These are phyloP conservation scores for Acanthamoeba royreba DNA, from an alignment of 208 protist genomes.

Conservation along the genomic window DNA sequence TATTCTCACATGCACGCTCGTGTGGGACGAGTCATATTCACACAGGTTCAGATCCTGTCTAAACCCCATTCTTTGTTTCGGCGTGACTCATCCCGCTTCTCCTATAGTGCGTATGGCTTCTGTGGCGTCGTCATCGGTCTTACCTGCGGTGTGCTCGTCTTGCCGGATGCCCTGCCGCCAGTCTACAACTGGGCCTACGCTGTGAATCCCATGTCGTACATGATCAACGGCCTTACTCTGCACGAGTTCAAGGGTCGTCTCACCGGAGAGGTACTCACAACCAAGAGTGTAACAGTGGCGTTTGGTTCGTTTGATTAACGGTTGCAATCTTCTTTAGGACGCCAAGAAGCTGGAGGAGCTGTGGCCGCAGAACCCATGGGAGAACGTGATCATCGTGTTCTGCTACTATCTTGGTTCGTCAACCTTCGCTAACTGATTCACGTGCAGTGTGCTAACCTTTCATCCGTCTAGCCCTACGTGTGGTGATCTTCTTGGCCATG, in stretches of 20 bases:
- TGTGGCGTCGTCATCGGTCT: constrained; percentile 8
- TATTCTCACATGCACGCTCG: constrained; percentile 10
- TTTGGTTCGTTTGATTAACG: not conserved
- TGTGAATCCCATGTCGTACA: constrained; percentile 37
- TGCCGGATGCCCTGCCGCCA: constrained; percentile 4
- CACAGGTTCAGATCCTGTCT: constrained; percentile 13
- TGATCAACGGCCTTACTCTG: constrained; percentile 44
- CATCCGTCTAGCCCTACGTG: not conserved
- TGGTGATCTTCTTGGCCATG: constrained; percentile 7
- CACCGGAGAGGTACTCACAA: not conserved
- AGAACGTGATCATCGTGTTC: constrained; percentile 40
- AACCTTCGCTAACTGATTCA: too few species aligned
- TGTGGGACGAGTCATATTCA: constrained; percentile 36
- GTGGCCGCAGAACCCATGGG: constrained; percentile 43
- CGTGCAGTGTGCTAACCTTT: not conserved
- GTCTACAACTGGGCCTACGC: constrained; percentile 21
- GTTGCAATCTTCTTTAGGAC: not conserved
- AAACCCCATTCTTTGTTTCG: not conserved
- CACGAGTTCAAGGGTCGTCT: constrained; percentile 45
- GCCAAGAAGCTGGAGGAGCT: not conserved
- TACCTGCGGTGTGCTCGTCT: constrained; percentile 26
- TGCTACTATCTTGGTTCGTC: not conserved
- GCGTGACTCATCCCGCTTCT: too few species aligned
- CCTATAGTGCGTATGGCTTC: not conserved
- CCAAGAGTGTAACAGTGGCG: not conserved